Conservation (phyloP, 352 stramenopile genomes). For the Pythium dissimile region DNA sequence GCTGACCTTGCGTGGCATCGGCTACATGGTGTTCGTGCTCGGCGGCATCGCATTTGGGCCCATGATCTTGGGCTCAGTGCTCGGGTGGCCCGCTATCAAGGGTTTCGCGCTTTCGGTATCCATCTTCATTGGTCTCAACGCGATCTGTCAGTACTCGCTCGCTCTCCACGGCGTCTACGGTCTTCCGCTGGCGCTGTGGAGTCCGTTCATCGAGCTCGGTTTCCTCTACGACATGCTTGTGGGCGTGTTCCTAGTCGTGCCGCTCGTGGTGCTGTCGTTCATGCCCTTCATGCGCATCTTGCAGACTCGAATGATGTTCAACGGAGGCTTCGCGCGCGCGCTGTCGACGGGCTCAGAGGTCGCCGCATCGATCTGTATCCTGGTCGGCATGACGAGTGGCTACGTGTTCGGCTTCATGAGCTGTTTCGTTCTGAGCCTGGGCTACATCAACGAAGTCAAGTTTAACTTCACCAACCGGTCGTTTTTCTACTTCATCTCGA, state of each 20-base stretch:
- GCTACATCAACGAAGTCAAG: constrained; percentile 69
- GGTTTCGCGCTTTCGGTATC: constrained; percentile 63
- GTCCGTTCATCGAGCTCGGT: constrained; percentile 63
- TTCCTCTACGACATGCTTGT: constrained; percentile 88
- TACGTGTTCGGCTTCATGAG: constrained; percentile 78
- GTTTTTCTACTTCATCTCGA: constrained; percentile 63
- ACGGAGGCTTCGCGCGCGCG: constrained; percentile 76
- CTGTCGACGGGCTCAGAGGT: constrained; percentile 77
- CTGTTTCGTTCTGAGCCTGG: constrained; percentile 63
- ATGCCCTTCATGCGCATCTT: constrained; percentile 86
- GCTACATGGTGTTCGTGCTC: constrained; percentile 75
- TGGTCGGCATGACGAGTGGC: constrained; percentile 68
- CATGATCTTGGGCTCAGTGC: constrained; percentile 48
- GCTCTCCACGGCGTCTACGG: constrained; percentile 64
- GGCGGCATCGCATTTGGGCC: constrained; percentile 51
- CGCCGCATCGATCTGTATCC: constrained; percentile 73
- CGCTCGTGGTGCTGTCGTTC: constrained; percentile 66
- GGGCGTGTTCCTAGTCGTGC: constrained; percentile 72
- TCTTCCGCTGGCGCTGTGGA: constrained; percentile 62
- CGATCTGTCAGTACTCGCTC: constrained; percentile 68
- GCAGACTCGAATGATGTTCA: constrained; percentile 87
- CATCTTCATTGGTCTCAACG: constrained; percentile 67
- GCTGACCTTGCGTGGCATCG: constrained; percentile 50
- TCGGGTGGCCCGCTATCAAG: constrained; percentile 59
- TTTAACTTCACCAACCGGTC: constrained; percentile 76